Evolutionary conservation across 441 rosid genomes (phyloP).

Genomic region (Macaranga tanarius): DNA sequence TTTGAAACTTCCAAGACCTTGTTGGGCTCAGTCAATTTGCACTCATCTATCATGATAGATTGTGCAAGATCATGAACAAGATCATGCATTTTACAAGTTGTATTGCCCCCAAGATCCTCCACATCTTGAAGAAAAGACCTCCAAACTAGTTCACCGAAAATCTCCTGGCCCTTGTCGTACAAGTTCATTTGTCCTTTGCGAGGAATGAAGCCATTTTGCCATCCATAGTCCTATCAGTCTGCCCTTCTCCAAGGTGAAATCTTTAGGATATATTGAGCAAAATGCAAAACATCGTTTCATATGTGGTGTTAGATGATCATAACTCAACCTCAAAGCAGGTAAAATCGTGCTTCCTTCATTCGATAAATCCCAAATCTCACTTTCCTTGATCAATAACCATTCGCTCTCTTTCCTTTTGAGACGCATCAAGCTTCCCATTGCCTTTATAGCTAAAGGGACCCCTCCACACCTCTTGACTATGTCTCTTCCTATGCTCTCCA

Average conservation of each 20-base stretch:
- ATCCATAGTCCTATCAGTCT: background rate
- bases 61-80: slow-evolving; percentile 7
- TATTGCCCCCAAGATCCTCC: background rate
- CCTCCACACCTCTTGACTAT: slow-evolving; percentile 30
- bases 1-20: too few relatives aligned
- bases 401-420: background rate
- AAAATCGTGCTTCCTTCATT: background rate
- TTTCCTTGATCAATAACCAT: slow-evolving; percentile 15
- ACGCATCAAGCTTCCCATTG: slow-evolving; percentile 28
- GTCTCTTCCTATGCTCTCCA: slow-evolving; percentile 8
- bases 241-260: background rate
- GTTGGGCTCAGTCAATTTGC: background rate
- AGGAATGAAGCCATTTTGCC: slow-evolving; percentile 13
- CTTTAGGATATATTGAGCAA: slow-evolving; percentile 13
- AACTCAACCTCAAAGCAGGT: slow-evolving; percentile 10
- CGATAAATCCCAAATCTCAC: slow-evolving; percentile 11
- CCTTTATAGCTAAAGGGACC: slow-evolving; percentile 30
- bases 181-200: background rate
- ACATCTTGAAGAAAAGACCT: slow-evolving; percentile 16
- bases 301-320: slow-evolving; percentile 5
- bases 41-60: background rate
- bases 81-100: slow-evolving; percentile 18
- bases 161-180: slow-evolving; percentile 15
- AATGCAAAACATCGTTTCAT: too few relatives aligned
- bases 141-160: slow-evolving; percentile 14